Evolutionary conservation across 2,329 filamentous ascomycete species (phyloP), one percentile per base, ranked within the genome.

Genomic region (Aspergillus sp.): DNA sequence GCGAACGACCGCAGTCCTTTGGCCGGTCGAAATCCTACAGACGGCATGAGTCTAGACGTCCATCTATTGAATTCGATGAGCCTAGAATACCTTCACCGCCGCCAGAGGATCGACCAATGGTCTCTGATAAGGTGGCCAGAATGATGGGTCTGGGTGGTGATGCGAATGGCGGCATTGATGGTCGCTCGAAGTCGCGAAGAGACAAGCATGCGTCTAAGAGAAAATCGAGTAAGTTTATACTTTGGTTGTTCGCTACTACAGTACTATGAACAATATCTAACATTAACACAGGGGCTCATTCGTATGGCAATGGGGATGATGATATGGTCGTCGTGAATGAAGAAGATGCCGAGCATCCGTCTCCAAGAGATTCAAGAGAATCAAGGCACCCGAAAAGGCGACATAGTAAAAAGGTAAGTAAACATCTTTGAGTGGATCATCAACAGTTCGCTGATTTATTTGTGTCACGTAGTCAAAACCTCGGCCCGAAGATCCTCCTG

Each of bases 91-190:
- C 80, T 41, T 88, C 86, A 17, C 86, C 88, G 3, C 85, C 87
- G 7, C 82, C 85, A 2, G 88, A 90, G 25, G 81, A 85, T 27
- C 71, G 76, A 38, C 76, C 77, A 3, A 79, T 81, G 45, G 78
- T 88, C 61, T 78, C 84, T 6, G 78, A 82, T 41, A 95, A 94
- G 67, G 88, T 88, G 23, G 87, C 88, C 27, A 90, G 84, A 67
- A 69, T 91, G 45, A 81, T 93, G 81, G 90, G 72, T 56, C 68
- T 80, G 50, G 73, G 66, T 51, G 69, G 66, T 39, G 33, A 30
- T 30, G 25, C 25, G 25, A 30, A 30, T 12, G 25, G 25, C 12
- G 25, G 25, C 25, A 30, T 30, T 30, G 10, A 30, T 30, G 25
- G 33, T 15, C n/a, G 33, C 48, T 64, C 72, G 23, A 75, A 74